Base-by-base conservation (phyloP, 139 green algal species). In the Coelastrella sp. region DNA sequence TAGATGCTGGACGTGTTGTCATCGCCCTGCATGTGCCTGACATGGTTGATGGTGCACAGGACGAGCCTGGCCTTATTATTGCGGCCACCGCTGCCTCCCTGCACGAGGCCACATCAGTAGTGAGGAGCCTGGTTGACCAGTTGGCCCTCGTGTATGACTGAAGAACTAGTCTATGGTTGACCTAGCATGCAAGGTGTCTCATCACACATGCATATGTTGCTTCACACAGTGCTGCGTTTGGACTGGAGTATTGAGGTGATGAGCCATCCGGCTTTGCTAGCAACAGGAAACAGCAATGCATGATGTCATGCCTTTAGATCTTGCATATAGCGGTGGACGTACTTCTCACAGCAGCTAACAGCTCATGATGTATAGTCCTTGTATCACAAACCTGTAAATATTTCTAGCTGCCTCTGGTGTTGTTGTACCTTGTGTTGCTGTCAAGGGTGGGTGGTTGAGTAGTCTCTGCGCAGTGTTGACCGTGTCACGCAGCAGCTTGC, bases 121-220 rank as follows among this genome's bases (percentile, higher is more conserved):
- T 95, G 49, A 92, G 82, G 0, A 78, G 79, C 6, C 59, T 98
- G 7, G 83, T 97, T 0, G 94, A 98, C 82, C 85, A 94, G 60
- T 91, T 99, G 56, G 91, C 94, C 0, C 73, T 86, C 27, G 19
- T 97, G 76, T 91, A 94, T 49, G 85, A 94, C 88, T 90, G 60
- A 86, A n/a, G 27, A 12, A 4, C 25, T 19, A 73, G 65, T 73
- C 35, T 49, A 49, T 49, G 35, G 35, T 49, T 49, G 35, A 49
- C 11, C 12, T 70, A 5, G 11, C 14, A 70, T 70, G 61, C 61
- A 70, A 15, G 11, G 61, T 70, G 61, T 70, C 14, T 70, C 61
- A 20, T 12, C 61, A 70, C 14, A 15, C 61, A 7, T 20, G 12
- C 4, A 70, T 3, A 70, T 15, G 1, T 5, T 12, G 61, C 61